These are phyloP conservation scores for Staphylotrichum longicolle DNA, from an alignment of 495 filamentous ascomycete genomes.

Conservation along the genomic window DNA sequence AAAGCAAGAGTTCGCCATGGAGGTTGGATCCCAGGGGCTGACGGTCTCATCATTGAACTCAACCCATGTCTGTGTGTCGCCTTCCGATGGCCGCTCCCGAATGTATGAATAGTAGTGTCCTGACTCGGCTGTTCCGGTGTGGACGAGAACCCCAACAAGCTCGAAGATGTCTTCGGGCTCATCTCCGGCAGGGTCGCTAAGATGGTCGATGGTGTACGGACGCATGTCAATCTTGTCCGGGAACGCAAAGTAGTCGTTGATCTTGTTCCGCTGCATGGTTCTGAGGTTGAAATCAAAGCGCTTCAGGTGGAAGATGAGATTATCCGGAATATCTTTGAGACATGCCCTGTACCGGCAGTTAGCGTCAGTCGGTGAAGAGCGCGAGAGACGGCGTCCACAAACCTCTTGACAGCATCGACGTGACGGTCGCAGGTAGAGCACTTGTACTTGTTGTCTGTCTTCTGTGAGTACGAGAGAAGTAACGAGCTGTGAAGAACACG, in stretches of 20 bases:
- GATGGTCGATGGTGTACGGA: conserved; percentile 80
- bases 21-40: conserved; percentile 65
- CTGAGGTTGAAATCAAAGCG: conserved; percentile 93
- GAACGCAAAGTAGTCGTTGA: conserved; percentile 93
- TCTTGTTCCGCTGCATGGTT: conserved; percentile 80
- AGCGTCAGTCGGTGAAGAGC: conserved; percentile 5
- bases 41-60: conserved; percentile 92
- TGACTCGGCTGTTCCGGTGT: conserved; percentile 88
- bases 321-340: conserved; percentile 89
- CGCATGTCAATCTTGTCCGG: conserved; percentile 83
- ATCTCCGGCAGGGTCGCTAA: conserved; percentile 61
- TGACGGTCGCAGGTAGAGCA: conserved; percentile 87
- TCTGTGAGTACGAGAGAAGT: conserved; percentile 19
- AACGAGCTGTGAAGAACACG: background rate
- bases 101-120: conserved; percentile 98
- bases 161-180: conserved; percentile 74
- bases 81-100: conserved; percentile 66
- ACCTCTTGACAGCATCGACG: conserved; percentile 92
- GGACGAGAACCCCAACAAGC: conserved; percentile 87
- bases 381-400: conserved; percentile 17
- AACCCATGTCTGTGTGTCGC: conserved; percentile 63
- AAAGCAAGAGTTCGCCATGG: conserved; percentile 74
- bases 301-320: conserved; percentile 95
- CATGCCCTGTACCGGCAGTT: conserved; percentile 59
- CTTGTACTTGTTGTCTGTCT: conserved; percentile 89